phyloP scores from a whole-genome alignment of 495 filamentous ascomycete genomes.

The Penicillium egyptiacum region DNA sequence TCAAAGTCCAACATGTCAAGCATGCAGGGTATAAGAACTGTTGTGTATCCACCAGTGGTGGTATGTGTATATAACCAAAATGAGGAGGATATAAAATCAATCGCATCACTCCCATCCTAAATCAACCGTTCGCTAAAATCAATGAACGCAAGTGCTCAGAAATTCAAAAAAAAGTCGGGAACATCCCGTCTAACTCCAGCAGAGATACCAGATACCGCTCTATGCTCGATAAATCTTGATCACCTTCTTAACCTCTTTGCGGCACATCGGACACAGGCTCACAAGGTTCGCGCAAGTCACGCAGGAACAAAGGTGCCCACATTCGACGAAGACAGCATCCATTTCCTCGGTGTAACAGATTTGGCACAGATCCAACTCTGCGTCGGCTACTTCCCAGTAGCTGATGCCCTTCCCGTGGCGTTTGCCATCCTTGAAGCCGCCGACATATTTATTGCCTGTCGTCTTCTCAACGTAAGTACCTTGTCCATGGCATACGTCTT shows the following conservation, averaged over 20 bases:
- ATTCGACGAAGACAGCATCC: conserved; percentile 63
- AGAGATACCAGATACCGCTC: conserved; percentile 1
- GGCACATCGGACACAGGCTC: conserved; percentile 65
- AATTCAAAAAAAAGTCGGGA: not conserved
- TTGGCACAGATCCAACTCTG: conserved; percentile 60
- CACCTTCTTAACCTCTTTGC: conserved; percentile 56
- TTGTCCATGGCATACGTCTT: conserved; percentile 57
- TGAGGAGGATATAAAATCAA: not conserved
- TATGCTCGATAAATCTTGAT: conserved; percentile 58
- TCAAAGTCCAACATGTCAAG: not conserved
- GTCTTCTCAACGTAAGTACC: conserved; percentile 58
- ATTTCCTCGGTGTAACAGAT: conserved; percentile 66
- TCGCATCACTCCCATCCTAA: not conserved
- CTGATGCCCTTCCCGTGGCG: conserved; percentile 63
- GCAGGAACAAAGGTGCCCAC: conserved; percentile 66
- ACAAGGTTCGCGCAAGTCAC: conserved; percentile 61
- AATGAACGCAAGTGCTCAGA: conserved; percentile 6
- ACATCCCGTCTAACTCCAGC: conserved; percentile 10
- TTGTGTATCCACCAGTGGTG: conserved; percentile 7
- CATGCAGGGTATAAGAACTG: not conserved
- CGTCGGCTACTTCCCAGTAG: conserved; percentile 62
- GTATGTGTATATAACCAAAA: conserved; percentile 13
- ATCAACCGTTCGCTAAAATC: conserved; percentile 16
- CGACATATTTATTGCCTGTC: conserved; percentile 64
- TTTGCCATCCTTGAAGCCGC: conserved; percentile 63